These are phyloP conservation scores for Stentor roeselii DNA, from an alignment of 73 alveolate species.

Conservation along the genomic window DNA sequence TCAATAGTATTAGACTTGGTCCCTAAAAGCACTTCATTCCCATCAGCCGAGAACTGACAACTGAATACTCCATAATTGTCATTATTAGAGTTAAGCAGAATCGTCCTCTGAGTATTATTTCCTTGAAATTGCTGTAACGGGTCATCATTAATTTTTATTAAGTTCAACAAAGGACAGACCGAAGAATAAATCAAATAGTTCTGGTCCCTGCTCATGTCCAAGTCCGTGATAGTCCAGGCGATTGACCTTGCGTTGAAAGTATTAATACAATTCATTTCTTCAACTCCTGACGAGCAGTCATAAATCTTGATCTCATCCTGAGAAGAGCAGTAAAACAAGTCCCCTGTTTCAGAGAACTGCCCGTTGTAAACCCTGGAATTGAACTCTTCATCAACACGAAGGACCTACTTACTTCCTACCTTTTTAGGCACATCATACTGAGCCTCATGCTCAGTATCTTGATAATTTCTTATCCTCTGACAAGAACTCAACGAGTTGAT, in stretches of 20 bases:
- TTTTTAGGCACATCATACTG: background rate
- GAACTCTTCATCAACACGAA: background rate
- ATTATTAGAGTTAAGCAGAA: constrained; percentile 18
- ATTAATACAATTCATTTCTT: background rate
- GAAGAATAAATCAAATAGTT: background rate
- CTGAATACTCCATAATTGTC: constrained; percentile 45
- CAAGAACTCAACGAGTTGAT: too few species aligned
- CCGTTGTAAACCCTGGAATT: constrained; percentile 18
- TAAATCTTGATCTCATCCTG: constrained; percentile 21
- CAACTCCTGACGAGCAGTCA: background rate
- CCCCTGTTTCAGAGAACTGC: background rate
- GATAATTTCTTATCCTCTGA: too few species aligned
- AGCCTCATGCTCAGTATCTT: background rate
- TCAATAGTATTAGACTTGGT: constrained; percentile 47
- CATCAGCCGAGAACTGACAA: constrained; percentile 61
- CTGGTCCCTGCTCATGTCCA: constrained; percentile 2
- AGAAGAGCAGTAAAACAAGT: constrained; percentile 3
- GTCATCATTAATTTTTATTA: background rate
- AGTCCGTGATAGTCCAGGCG: background rate
- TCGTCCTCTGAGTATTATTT: background rate
- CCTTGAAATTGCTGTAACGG: background rate
- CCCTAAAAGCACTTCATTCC: constrained; percentile 54
- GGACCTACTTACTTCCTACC: background rate
- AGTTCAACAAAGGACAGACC: background rate
- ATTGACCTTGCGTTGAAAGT: background rate